These are phyloP conservation scores for Penicillium paneum DNA, from an alignment of 2,329 filamentous ascomycete species.

Conservation along the genomic window DNA sequence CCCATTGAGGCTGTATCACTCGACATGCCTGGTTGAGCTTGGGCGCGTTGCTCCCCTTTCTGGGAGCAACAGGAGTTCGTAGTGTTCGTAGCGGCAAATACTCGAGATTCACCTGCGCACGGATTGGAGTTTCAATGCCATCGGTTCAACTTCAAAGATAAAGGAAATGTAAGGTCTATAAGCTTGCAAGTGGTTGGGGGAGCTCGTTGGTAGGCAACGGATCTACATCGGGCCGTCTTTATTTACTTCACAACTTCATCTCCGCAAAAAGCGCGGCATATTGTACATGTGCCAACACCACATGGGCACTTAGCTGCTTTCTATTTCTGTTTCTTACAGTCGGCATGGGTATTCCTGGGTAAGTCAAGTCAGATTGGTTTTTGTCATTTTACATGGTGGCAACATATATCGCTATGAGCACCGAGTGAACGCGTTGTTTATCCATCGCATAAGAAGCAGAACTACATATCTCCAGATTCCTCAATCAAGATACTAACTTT, in stretches of 20 bases:
- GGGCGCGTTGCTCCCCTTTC: conserved; percentile 10
- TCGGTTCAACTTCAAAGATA: conserved; percentile 1
- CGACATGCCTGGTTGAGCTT: conserved; percentile 17
- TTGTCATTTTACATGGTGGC: neutral
- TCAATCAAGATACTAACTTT: neutral
- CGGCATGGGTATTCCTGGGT: conserved; percentile 47
- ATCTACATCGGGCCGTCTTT: conserved; percentile 38
- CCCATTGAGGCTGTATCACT: conserved; percentile 21
- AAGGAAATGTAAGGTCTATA: neutral
- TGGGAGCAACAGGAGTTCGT: conserved; percentile 9
- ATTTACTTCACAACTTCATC: conserved; percentile 23
- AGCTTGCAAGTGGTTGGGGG: neutral
- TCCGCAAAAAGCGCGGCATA: neutral
- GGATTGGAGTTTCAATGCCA: conserved; percentile 5
- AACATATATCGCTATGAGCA: conserved; percentile 6
- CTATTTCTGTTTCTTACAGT: neutral
- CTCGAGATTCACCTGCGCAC: conserved; percentile 5
- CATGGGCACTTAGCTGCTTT: conserved; percentile 10
- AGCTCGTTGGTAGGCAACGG: conserved; percentile 21
- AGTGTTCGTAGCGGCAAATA: conserved; percentile 2
- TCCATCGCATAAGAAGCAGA: neutral
- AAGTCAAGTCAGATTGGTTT: conserved; percentile 27
- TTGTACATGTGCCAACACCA: neutral
- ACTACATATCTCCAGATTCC: neutral
- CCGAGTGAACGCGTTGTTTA: neutral